These are phyloP conservation scores for Echeveria elegans DNA, from an alignment of 164 flowering plant species.

Conservation along the genomic window DNA sequence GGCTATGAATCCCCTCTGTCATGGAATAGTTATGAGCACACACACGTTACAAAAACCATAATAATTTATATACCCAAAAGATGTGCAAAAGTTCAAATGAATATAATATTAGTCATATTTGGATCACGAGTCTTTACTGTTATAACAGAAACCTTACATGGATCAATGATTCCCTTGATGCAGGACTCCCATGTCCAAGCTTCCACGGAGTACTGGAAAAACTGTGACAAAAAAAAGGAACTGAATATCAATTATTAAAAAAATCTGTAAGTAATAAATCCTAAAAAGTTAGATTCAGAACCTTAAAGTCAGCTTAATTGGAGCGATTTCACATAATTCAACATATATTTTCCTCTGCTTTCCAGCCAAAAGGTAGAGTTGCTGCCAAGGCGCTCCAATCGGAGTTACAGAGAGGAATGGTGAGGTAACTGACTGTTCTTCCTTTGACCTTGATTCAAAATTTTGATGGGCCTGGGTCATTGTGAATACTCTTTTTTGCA, in stretches of 20 bases:
- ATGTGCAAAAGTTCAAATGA: neutral
- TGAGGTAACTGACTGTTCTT: constrained; percentile 7
- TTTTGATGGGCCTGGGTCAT: neutral
- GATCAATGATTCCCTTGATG: constrained; percentile 58
- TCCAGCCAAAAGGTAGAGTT: constrained; percentile 67
- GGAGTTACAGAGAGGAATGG: constrained; percentile 61
- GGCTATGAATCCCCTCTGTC: constrained; percentile 92
- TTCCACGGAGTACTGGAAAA: constrained; percentile 95
- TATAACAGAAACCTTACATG: constrained; percentile 37
- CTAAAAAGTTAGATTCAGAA: constrained; percentile 13
- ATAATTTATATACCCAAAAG: neutral
- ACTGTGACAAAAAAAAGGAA: constrained; percentile 32
- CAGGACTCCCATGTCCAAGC: constrained; percentile 45
- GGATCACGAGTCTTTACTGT: neutral
- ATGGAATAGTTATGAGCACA: constrained; percentile 9
- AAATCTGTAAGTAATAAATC: neutral
- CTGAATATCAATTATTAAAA: neutral
- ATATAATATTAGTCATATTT: neutral
- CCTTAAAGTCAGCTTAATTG: constrained; percentile 81
- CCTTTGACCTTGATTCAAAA: neutral
- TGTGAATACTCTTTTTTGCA: constrained; percentile 11
- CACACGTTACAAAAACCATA: neutral
- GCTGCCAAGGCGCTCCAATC: constrained; percentile 96
- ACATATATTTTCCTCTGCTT: constrained; percentile 76
- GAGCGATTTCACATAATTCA: constrained; percentile 64